These are phyloP conservation scores for Acer campestre DNA, from an alignment of 345 rosid genomes.

Conservation along the genomic window DNA sequence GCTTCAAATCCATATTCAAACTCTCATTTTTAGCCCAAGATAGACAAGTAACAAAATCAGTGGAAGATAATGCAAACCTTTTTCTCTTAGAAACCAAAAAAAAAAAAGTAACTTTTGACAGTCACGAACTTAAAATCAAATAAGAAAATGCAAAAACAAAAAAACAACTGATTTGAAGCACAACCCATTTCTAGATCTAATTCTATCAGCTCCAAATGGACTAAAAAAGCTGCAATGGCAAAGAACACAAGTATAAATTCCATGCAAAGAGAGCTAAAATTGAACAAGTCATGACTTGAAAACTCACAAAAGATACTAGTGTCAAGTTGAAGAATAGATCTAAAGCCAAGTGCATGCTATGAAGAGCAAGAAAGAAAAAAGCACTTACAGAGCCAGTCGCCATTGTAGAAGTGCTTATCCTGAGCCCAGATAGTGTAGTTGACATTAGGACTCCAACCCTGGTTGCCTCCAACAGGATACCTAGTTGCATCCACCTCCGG, in stretches of 20 bases:
- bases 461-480: conserved; percentile 64
- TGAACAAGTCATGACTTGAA: not conserved
- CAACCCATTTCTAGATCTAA: conserved; percentile 32
- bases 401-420: conserved; percentile 80
- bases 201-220: conserved; percentile 13
- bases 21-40: not conserved
- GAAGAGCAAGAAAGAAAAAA: conserved; percentile 14
- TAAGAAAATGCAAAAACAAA: not conserved
- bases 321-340: conserved; percentile 31
- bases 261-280: conserved; percentile 17
- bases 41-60: not conserved
- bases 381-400: conserved; percentile 89
- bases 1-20: not conserved
- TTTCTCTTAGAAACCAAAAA: not conserved
- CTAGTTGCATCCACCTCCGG: conserved; percentile 55
- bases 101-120: not conserved
- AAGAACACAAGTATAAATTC: conserved; percentile 10
- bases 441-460: conserved; percentile 66
- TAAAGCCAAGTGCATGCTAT: conserved; percentile 15
- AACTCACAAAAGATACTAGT: not conserved
- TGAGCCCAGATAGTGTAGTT: conserved; percentile 87
- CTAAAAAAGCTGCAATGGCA: not conserved
- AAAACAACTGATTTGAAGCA: conserved; percentile 10
- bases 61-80: not conserved
- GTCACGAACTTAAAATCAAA: not conserved